Percentiles rank a stretch among this genome's conserved stretches.
phyloP scores from a whole-genome alignment of 1,284 basidiomycete genomes.

The Tranzscheliella williamsii region DNA sequence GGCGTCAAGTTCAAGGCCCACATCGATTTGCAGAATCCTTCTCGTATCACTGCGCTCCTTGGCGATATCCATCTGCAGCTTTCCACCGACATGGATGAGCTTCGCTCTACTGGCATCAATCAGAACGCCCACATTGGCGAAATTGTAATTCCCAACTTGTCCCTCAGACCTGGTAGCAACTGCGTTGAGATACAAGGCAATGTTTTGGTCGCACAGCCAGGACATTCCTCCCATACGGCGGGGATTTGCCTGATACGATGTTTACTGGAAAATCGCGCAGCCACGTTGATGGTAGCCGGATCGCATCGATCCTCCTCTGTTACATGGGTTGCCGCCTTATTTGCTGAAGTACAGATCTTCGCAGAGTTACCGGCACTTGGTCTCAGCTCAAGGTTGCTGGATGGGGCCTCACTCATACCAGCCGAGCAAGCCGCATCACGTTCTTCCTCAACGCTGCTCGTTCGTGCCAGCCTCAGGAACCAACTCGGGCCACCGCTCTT shows the following conservation, averaged over 20 bases:
- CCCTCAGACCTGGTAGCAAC: conserved; percentile 12
- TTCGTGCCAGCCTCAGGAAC: conserved; percentile 44
- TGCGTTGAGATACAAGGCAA: conserved; percentile 8
- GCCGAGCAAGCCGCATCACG: conserved; percentile 2
- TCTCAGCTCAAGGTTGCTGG: conserved; percentile 28
- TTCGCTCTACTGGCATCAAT: conserved; percentile 5
- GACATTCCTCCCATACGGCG: conserved; percentile 8
- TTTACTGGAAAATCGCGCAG: conserved; percentile 38
- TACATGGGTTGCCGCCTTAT: conserved; percentile 35
- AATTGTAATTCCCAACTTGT: conserved; percentile 18
- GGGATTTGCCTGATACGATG: conserved; percentile 25
- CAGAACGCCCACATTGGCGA: conserved; percentile 17
- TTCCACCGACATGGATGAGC: conserved; percentile 25
- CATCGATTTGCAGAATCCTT: conserved; percentile 31
- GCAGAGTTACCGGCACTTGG: conserved; percentile 39
- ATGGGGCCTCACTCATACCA: conserved; percentile 40
- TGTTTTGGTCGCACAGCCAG: conserved; percentile 5
- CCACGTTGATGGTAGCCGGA: conserved; percentile 21
- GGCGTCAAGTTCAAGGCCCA: conserved; percentile 37
- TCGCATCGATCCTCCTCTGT: conserved; percentile 17
- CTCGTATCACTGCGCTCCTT: conserved; percentile 12
- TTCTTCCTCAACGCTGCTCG: conserved; percentile 19
- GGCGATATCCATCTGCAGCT: conserved; percentile 18
- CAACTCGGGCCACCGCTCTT: conserved; percentile 34
- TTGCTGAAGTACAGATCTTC: conserved; percentile 18